phyloP scores from a whole-genome alignment of 2,329 filamentous ascomycete genomes.

The Phialophora chinensis region DNA sequence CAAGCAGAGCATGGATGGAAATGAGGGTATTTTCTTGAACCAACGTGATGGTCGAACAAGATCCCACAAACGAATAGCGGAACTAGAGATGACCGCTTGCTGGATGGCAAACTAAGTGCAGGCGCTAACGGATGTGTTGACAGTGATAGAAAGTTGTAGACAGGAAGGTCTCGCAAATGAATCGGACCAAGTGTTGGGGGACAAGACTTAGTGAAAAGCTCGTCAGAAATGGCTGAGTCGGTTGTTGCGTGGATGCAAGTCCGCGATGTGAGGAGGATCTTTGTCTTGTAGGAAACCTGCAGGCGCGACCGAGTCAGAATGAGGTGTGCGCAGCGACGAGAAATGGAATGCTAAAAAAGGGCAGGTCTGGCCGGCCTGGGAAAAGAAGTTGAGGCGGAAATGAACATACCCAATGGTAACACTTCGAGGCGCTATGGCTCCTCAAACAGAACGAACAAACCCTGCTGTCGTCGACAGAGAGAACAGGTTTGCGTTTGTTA shows the following conservation, averaged over 20 bases:
- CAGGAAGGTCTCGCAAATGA: slow-evolving; percentile 15
- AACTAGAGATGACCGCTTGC: neutral
- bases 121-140: neutral
- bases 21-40: slow-evolving; percentile 3
- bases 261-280: slow-evolving; percentile 17
- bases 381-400: slow-evolving; percentile 1
- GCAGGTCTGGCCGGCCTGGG: neutral
- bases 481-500: slow-evolving; percentile 26
- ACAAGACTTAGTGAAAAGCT: slow-evolving; percentile 62
- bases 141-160: slow-evolving; percentile 16
- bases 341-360: slow-evolving; percentile 2
- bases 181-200: slow-evolving; percentile 30
- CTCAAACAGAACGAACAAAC: slow-evolving; percentile 19
- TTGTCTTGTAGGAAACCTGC: slow-evolving; percentile 32
- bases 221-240: slow-evolving; percentile 41
- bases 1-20: slow-evolving; percentile 30
- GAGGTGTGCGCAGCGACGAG: slow-evolving; percentile 8
- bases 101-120: slow-evolving; percentile 3
- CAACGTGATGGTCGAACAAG: slow-evolving; percentile 6
- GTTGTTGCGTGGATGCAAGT: neutral
- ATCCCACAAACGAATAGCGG: slow-evolving; percentile 1
- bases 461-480: slow-evolving; percentile 17
- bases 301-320: slow-evolving; percentile 26
- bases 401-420: slow-evolving; percentile 31
- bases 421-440: slow-evolving; percentile 25